A percentile compares a stretch with the other conserved stretches of the same genome.
Conservation (phyloP, 1,284 basidiomycete genomes). For the Trametes sp. region DNA sequence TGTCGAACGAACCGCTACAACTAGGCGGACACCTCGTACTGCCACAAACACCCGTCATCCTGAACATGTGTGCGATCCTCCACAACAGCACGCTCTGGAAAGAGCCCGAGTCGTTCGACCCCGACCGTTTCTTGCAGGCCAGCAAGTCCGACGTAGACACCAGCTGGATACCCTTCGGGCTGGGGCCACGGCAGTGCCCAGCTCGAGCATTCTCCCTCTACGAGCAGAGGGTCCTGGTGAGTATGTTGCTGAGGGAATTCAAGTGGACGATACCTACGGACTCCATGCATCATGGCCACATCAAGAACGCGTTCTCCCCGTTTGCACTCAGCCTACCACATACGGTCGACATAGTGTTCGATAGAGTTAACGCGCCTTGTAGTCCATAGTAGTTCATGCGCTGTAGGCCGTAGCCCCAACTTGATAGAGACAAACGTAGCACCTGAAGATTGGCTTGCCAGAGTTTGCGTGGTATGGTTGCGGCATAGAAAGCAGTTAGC, state of each 20-base stretch:
- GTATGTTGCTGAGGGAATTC: slow-evolving; percentile 40
- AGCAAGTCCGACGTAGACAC: slow-evolving; percentile 2
- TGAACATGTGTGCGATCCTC: slow-evolving; percentile 43
- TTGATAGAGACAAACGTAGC: too few species aligned
- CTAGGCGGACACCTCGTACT: slow-evolving; percentile 26
- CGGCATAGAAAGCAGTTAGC: too few species aligned
- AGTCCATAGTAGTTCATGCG: too few species aligned
- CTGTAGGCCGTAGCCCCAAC: too few species aligned
- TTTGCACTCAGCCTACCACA: slow-evolving; percentile 41
- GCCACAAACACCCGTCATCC: slow-evolving; percentile 35
- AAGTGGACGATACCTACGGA: slow-evolving; percentile 40
- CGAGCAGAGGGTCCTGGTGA: slow-evolving; percentile 40
- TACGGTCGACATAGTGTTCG: slow-evolving; percentile 34
- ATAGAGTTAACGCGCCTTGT: slow-evolving; percentile 1
- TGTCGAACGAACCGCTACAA: slow-evolving; percentile 29
- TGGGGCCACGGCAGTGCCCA: slow-evolving; percentile 40
- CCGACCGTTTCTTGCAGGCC: slow-evolving; percentile 31
- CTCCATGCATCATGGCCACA: slow-evolving; percentile 32
- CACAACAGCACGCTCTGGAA: slow-evolving; percentile 37
- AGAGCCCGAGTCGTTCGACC: slow-evolving; percentile 31
- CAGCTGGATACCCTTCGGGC: slow-evolving; percentile 20
- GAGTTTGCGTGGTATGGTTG: too few species aligned
- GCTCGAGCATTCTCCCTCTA: slow-evolving; percentile 43
- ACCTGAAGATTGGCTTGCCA: too few species aligned
- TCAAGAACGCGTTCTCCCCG: slow-evolving; percentile 42